Base-by-base conservation (phyloP, 306 rosid species). In the Morella rubra region DNA sequence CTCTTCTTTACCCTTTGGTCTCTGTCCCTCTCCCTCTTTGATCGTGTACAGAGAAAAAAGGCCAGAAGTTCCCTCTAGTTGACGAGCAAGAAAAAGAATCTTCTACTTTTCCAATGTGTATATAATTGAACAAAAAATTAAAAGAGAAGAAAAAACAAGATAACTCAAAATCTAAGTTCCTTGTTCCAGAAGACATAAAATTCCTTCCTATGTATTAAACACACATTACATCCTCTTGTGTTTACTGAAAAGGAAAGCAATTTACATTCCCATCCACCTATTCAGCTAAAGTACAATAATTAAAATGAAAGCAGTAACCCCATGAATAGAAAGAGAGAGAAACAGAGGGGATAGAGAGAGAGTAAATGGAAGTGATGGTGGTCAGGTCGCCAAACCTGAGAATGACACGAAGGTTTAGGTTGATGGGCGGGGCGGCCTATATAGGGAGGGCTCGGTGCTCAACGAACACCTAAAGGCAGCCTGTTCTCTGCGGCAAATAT, bases 361-460 rank as follows among this genome's bases (percentile, higher is more conserved):
- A 73, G 74, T 58, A 42, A 66, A n/a, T 10, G 65, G 27, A 44
- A 32, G 60, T 15, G 50, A 52, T 41, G 15, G 22, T 27, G 40
- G 71, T 18, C 71, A 66, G 71, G 71, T 66, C 71, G 5, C 44
- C 19, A 18, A 4, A 40, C 19, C 71, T 66, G 71, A n/a, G 71
- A 66, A 66, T 18, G 71, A 41, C 71, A 42, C 71, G n/a, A 15
- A 65, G 50, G 7, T 50, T 42, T 66, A 66, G 49, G 71, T 44
- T 18, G 50, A 66, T 9, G 71, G 51, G 27, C 42, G 32, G 71
- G 51, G 27, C 42, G 32, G 71, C 50, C 71, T 65, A 65, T 18
- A 18, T 65, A 4, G n/a, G 32, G 71, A 41, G 27, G 78, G 81
- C 83, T 79, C 83, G 83, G 83, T 54, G 83, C 83, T 79, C 83